These are phyloP conservation scores for Chrysoporthe austroafricana DNA, from an alignment of 2,329 filamentous ascomycete species.

Conservation along the genomic window DNA sequence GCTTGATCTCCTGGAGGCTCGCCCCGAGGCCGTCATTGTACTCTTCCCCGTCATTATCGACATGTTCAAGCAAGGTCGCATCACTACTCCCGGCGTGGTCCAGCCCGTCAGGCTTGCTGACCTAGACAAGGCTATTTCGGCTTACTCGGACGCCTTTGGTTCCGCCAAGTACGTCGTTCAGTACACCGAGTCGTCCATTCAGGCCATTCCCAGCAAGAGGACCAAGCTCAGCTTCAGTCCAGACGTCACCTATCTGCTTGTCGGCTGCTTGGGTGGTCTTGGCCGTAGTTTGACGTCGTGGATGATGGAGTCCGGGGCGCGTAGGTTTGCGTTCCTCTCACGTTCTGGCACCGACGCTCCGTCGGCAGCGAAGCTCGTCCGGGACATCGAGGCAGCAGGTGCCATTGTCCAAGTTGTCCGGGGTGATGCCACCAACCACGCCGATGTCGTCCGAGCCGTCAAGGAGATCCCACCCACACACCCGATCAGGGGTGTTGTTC, in stretches of 20 bases:
- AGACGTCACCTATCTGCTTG: constrained; percentile 39
- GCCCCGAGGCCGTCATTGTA: too few relatives aligned
- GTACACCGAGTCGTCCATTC: constrained; percentile 24
- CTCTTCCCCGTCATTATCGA: too few relatives aligned
- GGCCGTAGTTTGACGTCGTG: constrained; percentile 39
- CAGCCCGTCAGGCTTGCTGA: constrained; percentile 26
- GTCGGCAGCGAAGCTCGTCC: constrained; percentile 33
- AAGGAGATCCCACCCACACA: background rate
- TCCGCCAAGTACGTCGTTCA: constrained; percentile 27
- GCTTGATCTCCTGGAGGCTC: too few relatives aligned
- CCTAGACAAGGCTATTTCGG: constrained; percentile 30
- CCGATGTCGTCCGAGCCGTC: constrained; percentile 29
- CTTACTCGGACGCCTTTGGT: constrained; percentile 31
- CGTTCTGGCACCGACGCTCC: constrained; percentile 36
- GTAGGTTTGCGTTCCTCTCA: constrained; percentile 40
- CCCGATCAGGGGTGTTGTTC: constrained; percentile 44
- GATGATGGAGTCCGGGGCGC: constrained; percentile 41
- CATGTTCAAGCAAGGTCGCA: too few relatives aligned
- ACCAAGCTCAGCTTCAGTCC: constrained; percentile 16
- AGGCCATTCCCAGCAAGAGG: too few relatives aligned
- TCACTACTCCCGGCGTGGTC: constrained; percentile 30
- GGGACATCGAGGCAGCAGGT: constrained; percentile 30
- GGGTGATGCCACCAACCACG: constrained; percentile 24
- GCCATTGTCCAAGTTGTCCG: constrained; percentile 30
- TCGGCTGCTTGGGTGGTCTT: constrained; percentile 43